Evolutionary conservation across 108 stramenopile species (phyloP).

Genomic region (Fragilariopsis cylindrus): DNA sequence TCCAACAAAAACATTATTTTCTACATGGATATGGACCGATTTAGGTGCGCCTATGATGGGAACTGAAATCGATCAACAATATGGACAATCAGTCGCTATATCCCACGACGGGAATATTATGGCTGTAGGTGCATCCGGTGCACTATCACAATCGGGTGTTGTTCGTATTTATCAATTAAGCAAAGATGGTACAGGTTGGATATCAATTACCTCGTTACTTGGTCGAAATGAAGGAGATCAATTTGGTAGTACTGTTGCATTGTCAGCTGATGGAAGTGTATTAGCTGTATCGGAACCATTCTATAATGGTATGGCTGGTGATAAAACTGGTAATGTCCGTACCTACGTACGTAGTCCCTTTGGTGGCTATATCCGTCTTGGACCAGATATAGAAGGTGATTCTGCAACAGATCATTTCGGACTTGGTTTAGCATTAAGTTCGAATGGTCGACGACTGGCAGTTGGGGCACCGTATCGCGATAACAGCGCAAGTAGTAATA

Average conservation of each 20-base stretch:
- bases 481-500: slow-evolving; percentile 15
- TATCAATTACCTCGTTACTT: slow-evolving; percentile 3
- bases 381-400: slow-evolving; percentile 27
- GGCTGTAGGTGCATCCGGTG: slow-evolving; percentile 43
- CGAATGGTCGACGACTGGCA: slow-evolving; percentile 54
- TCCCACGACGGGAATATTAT: slow-evolving; percentile 44
- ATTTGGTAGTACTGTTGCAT: slow-evolving; percentile 37
- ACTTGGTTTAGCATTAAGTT: slow-evolving; percentile 46
- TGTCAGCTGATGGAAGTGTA: slow-evolving; percentile 39
- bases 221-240: slow-evolving; percentile 31
- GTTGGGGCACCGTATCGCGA: slow-evolving; percentile 71
- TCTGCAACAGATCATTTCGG: slow-evolving; percentile 52
- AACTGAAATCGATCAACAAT: slow-evolving; percentile 15
- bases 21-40: not conserved
- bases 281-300: slow-evolving; percentile 41
- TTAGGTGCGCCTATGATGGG: not conserved
- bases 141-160: slow-evolving; percentile 14
- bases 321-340: slow-evolving; percentile 37
- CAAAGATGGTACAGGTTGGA: slow-evolving; percentile 9
- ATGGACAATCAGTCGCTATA: slow-evolving; percentile 43
- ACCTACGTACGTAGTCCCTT: slow-evolving; percentile 19
- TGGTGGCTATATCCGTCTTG: slow-evolving; percentile 12
- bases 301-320: slow-evolving; percentile 19
- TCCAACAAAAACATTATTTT: not conserved
- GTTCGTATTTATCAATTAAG: slow-evolving; percentile 38